phyloP scores from a whole-genome alignment of 768 basidiomycete species.

The Phallus indusiatus region DNA sequence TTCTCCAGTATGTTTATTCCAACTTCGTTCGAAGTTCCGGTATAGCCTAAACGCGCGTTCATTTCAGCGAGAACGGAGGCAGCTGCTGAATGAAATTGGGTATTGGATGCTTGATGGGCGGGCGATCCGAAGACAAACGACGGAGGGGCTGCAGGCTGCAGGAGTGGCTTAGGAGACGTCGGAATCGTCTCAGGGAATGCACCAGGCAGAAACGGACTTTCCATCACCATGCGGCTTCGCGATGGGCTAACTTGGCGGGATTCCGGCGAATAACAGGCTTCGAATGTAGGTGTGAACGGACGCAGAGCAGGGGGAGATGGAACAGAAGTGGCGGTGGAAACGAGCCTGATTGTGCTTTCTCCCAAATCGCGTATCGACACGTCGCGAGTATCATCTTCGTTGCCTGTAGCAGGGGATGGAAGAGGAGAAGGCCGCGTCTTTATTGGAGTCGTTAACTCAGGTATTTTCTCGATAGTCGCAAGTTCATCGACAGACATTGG shows the following conservation, averaged over 20 bases:
- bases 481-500: conserved; percentile 5
- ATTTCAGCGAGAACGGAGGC: conserved; percentile 73
- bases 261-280: conserved; percentile 57
- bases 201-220: conserved; percentile 25
- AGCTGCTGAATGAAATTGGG: conserved; percentile 58
- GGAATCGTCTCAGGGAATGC: conserved; percentile 10
- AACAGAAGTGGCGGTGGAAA: conserved; percentile 17
- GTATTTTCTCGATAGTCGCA: conserved; percentile 24
- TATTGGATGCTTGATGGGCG: conserved; percentile 49
- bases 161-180: conserved; percentile 11
- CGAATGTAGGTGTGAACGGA: conserved; percentile 49
- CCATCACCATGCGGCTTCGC: conserved; percentile 30
- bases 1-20: conserved; percentile 35
- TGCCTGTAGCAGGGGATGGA: not conserved
- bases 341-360: conserved; percentile 33
- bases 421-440: not conserved
- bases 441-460: conserved; percentile 4
- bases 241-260: conserved; percentile 57
- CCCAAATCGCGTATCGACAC: conserved; percentile 6
- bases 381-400: conserved; percentile 7
- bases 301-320: conserved; percentile 2
- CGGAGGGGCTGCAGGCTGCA: conserved; percentile 14
- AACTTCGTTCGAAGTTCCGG: conserved; percentile 41
- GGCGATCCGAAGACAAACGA: conserved; percentile 78
- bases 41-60: conserved; percentile 57